A percentile compares a stretch with the other conserved stretches of the same genome.
Conservation (phyloP, 1,139 yeast genomes). For the Wickerhamomyces sp. region DNA sequence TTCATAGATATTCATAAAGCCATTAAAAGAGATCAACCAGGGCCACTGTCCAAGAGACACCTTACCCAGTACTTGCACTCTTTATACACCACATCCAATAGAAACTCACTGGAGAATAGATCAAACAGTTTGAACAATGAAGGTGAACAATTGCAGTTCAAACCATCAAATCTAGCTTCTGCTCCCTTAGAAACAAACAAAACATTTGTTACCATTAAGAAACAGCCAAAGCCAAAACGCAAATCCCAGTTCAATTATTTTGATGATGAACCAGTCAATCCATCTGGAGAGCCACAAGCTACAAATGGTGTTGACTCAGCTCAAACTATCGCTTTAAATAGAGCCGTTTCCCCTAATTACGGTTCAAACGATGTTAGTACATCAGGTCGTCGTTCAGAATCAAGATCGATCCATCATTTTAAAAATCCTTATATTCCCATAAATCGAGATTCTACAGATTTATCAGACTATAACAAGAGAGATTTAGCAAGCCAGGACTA, state of each 20-base stretch:
- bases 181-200: conserved; percentile 76
- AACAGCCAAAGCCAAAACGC: conserved; percentile 30
- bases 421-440: conserved; percentile 12
- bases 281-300: background rate
- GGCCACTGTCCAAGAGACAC: conserved; percentile 74
- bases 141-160: conserved; percentile 22
- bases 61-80: conserved; percentile 64
- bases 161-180: conserved; percentile 71
- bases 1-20: conserved; percentile 86
- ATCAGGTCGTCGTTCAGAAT: background rate
- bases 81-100: conserved; percentile 28
- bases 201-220: conserved; percentile 64
- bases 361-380: conserved; percentile 12
- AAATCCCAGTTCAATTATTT: conserved; percentile 15
- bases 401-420: conserved; percentile 5
- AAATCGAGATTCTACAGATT: conserved; percentile 12
- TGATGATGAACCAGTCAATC: conserved; percentile 11
- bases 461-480: conserved; percentile 8
- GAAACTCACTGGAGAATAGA: conserved; percentile 15
- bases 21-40: conserved; percentile 78
- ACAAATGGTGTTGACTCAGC: background rate
- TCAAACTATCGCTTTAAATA: conserved; percentile 1
- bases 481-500: no score
- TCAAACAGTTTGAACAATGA: conserved; percentile 7
- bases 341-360: conserved; percentile 18